Conservation (phyloP, 2,329 filamentous ascomycete species). For the Xylariaceae sp. region DNA sequence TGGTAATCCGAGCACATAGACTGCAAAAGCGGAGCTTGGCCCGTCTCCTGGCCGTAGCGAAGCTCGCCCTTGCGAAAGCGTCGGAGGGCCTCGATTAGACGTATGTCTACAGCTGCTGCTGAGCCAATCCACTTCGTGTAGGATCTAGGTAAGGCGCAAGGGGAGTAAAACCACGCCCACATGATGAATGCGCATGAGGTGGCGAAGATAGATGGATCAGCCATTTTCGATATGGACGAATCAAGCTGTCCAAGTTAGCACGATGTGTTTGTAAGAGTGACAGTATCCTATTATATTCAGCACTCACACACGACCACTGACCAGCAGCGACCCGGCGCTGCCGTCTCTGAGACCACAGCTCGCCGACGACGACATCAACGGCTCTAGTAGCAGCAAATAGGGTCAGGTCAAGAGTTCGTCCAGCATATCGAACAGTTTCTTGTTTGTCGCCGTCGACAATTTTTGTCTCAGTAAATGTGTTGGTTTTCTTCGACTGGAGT, state of each 20-base stretch:
- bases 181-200: conserved; percentile 77
- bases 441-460: conserved; percentile 40
- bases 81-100: conserved; percentile 76
- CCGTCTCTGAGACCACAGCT: conserved; percentile 65
- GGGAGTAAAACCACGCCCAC: conserved; percentile 87
- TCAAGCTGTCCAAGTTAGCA: conserved; percentile 44
- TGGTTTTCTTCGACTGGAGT: conserved; percentile 61
- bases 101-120: conserved; percentile 75
- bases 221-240: conserved; percentile 49
- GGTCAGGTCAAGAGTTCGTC: conserved; percentile 81
- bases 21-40: conserved; percentile 70
- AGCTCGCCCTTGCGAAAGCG: conserved; percentile 68
- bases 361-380: conserved; percentile 72
- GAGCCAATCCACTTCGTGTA: conserved; percentile 86
- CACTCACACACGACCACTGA: conserved; percentile 54
- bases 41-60: conserved; percentile 76
- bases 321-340: conserved; percentile 51
- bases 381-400: conserved; percentile 79
- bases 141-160: conserved; percentile 70
- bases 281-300: not conserved
- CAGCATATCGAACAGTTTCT: conserved; percentile 54
- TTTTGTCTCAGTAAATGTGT: conserved; percentile 50
- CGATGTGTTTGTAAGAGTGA: not conserved
- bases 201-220: conserved; percentile 76
- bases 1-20: conserved; percentile 75